Conservation (phyloP, 306 rosid genomes). For the Arachis hypogaea region DNA sequence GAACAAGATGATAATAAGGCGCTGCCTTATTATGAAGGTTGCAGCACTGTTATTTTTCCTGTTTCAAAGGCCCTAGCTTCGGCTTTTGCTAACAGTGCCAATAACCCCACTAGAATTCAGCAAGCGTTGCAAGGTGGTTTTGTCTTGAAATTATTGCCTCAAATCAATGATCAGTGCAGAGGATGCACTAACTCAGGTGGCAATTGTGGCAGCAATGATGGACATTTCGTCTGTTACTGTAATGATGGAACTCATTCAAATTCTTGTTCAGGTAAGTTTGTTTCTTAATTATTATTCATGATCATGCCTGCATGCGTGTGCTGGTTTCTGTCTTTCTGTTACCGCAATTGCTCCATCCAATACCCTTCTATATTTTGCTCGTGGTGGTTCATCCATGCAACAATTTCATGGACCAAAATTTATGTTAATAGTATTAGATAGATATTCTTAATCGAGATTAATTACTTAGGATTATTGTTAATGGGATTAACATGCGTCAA, state of each 20-base stretch:
- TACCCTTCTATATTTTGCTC: neutral
- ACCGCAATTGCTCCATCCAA: neutral
- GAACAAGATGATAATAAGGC: neutral
- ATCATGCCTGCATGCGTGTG: too few relatives aligned
- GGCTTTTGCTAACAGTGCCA: rapidly evolving
- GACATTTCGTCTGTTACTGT: slow-evolving; percentile 42
- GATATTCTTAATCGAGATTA: neutral
- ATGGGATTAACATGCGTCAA: slow-evolving; percentile 1
- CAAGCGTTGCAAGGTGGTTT: neutral
- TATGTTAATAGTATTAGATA: too few relatives aligned
- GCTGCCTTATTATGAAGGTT: neutral
- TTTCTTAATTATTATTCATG: neutral
- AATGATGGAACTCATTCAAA: slow-evolving; percentile 1
- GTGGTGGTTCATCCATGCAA: too few relatives aligned
- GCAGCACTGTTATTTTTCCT: neutral
- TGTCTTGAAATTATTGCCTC: slow-evolving; percentile 25
- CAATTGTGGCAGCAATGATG: slow-evolving; percentile 15
- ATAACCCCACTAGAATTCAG: neutral
- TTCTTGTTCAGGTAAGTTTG: slow-evolving; percentile 33
- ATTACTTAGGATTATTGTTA: slow-evolving; percentile 5
- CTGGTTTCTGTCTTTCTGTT: too few relatives aligned
- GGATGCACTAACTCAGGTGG: slow-evolving; percentile 27
- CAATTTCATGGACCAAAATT: neutral
- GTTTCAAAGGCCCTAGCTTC: neutral
- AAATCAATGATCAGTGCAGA: neutral